These are phyloP conservation scores for Arthrobotrys sphaeroides DNA, from an alignment of 2,329 filamentous ascomycete species.

Conservation along the genomic window DNA sequence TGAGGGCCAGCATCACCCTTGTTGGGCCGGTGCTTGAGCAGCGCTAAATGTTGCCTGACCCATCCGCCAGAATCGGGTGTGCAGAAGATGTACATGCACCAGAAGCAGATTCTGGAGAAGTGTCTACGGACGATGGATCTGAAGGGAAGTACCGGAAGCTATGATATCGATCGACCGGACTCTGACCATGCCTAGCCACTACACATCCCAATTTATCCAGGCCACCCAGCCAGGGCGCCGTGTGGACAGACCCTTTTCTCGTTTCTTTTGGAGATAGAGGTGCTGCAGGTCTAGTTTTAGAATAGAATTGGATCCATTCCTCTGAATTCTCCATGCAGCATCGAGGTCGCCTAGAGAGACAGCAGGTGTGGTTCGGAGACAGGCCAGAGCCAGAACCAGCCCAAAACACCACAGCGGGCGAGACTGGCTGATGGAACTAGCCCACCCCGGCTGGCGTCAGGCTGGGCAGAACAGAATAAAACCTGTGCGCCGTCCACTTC, in stretches of 20 bases:
- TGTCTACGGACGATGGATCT: slow-evolving; percentile 17
- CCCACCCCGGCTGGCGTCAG: slow-evolving; percentile 21
- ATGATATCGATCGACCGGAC: slow-evolving; percentile 35
- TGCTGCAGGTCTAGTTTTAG: slow-evolving; percentile 52
- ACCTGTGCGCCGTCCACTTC: slow-evolving; percentile 34
- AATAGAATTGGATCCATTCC: slow-evolving; percentile 49
- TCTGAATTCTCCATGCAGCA: slow-evolving; percentile 54
- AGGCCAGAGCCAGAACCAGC: slow-evolving; percentile 14
- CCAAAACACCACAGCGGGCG: slow-evolving; percentile 24
- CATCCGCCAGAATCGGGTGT: slow-evolving; percentile 35
- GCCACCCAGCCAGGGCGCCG: slow-evolving; percentile 37
- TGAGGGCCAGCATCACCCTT: slow-evolving; percentile 41
- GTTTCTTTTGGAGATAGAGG: not conserved
- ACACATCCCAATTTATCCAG: slow-evolving; percentile 48
- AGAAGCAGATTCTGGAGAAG: slow-evolving; percentile 12
- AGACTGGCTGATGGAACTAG: slow-evolving; percentile 16
- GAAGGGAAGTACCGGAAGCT: slow-evolving; percentile 28
- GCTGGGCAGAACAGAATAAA: slow-evolving; percentile 46
- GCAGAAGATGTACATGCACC: slow-evolving; percentile 24
- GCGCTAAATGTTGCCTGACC: slow-evolving; percentile 54
- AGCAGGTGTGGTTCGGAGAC: slow-evolving; percentile 42
- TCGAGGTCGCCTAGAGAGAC: slow-evolving; percentile 25
- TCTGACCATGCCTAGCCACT: slow-evolving; percentile 32
- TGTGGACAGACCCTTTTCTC: slow-evolving; percentile 49
- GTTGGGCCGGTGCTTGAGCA: slow-evolving; percentile 19